Conservation (phyloP, 768 basidiomycete genomes). For the Macrocybe gigantea region DNA sequence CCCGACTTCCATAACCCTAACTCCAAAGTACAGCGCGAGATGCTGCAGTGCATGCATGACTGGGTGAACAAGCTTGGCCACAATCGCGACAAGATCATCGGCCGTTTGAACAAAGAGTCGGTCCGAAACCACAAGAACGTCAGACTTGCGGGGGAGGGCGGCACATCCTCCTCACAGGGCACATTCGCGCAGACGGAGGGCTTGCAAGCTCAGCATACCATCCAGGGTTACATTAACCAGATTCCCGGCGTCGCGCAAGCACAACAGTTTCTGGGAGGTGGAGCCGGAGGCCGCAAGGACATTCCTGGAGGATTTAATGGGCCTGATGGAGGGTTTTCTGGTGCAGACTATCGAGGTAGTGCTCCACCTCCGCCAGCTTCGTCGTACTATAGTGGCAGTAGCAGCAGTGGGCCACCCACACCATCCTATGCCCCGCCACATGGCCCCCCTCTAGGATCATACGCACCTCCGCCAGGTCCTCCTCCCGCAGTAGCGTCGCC, state of each 20-base stretch:
- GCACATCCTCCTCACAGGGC: constrained; percentile 38
- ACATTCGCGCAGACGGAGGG: constrained; percentile 44
- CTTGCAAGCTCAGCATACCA: constrained; percentile 38
- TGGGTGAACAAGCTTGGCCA: constrained; percentile 54
- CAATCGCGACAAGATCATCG: constrained; percentile 42
- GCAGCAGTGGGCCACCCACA: neutral
- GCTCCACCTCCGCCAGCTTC: constrained; percentile 12
- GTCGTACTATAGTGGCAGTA: constrained; percentile 21
- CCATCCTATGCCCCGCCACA: constrained; percentile 4
- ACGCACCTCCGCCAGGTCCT: constrained; percentile 11
- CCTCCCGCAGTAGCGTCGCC: constrained; percentile 11
- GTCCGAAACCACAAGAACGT: constrained; percentile 73
- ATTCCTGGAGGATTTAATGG: constrained; percentile 11
- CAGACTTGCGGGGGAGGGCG: constrained; percentile 49
- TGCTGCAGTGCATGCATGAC: constrained; percentile 60
- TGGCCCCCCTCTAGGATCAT: constrained; percentile 1
- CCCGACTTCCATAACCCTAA: constrained; percentile 68
- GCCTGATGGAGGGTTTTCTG: constrained; percentile 1
- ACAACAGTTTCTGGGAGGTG: constrained; percentile 30
- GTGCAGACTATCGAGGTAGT: neutral
- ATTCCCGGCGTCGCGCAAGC: constrained; percentile 45
- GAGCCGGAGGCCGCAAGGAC: constrained; percentile 12
- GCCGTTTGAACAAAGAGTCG: constrained; percentile 55
- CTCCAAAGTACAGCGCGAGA: constrained; percentile 68
- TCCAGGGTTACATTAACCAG: constrained; percentile 39